A percentile compares a stretch with the other conserved stretches of the same genome.
phyloP scores from a whole-genome alignment of 768 basidiomycete genomes.

The Phanerodontia chrysosporium region DNA sequence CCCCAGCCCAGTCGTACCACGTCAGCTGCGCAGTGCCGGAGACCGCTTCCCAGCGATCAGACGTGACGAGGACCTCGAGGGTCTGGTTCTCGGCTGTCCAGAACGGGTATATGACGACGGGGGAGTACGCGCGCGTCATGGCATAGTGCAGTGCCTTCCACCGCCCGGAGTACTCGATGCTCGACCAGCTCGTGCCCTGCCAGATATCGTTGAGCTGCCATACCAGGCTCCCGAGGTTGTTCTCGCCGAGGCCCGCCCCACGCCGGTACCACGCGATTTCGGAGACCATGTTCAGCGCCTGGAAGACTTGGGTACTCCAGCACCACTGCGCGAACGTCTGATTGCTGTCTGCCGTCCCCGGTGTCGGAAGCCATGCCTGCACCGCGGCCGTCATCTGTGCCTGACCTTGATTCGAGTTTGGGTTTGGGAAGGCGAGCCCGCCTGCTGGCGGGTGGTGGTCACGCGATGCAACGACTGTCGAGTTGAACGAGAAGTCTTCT shows the following conservation, averaged over 20 bases:
- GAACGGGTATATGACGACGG: slow-evolving; percentile 51
- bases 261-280: slow-evolving; percentile 56
- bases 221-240: slow-evolving; percentile 54
- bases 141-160: slow-evolving; percentile 60
- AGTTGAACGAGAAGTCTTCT: slow-evolving; percentile 55
- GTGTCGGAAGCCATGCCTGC: slow-evolving; percentile 52
- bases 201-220: slow-evolving; percentile 62
- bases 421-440: slow-evolving; percentile 49
- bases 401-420: slow-evolving; percentile 50
- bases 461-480: slow-evolving; percentile 49
- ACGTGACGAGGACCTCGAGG: slow-evolving; percentile 46
- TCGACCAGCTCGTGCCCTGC: slow-evolving; percentile 55
- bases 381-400: slow-evolving; percentile 48
- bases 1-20: slow-evolving; percentile 56
- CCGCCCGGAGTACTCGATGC: slow-evolving; percentile 52
- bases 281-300: slow-evolving; percentile 55
- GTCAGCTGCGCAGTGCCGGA: slow-evolving; percentile 44
- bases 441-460: slow-evolving; percentile 56
- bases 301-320: slow-evolving; percentile 60
- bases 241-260: slow-evolving; percentile 53
- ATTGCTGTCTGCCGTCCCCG: slow-evolving; percentile 42
- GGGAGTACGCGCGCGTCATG: slow-evolving; percentile 39
- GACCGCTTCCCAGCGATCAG: slow-evolving; percentile 46
- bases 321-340: slow-evolving; percentile 63
- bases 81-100: slow-evolving; percentile 48